phyloP scores from a whole-genome alignment of 2,329 filamentous ascomycete species.

The Simplicillium sp. region DNA sequence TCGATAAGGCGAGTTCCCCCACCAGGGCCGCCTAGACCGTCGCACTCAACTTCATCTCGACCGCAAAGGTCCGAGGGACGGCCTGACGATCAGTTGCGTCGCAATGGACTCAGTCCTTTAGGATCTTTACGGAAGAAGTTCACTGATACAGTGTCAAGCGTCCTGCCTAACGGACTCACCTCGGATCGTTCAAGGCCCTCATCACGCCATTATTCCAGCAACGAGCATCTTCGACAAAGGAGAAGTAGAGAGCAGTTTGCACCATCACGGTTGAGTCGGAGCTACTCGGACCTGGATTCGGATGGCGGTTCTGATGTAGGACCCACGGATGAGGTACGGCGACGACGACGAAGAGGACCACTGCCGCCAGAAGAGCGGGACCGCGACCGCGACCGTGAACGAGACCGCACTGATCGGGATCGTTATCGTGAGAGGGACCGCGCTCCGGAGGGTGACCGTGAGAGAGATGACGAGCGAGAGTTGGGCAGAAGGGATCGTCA shows the following conservation, averaged over 20 bases:
- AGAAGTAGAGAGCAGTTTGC: slow-evolving; percentile 30
- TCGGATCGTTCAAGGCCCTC: slow-evolving; percentile 26
- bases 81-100: slow-evolving; percentile 25
- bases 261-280: slow-evolving; percentile 28
- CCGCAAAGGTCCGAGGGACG: slow-evolving; percentile 23
- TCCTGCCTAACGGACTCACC: slow-evolving; percentile 27
- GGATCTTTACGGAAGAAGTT: slow-evolving; percentile 31
- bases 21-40: slow-evolving; percentile 13
- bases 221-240: slow-evolving; percentile 19
- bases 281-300: slow-evolving; percentile 30
- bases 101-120: slow-evolving; percentile 26
- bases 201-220: slow-evolving; percentile 20
- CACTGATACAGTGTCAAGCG: slow-evolving; percentile 32
- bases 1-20: slow-evolving; percentile 5
- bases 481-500: slow-evolving; percentile 19
- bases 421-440: slow-evolving; percentile 22
- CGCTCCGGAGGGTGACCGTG: slow-evolving; percentile 20
- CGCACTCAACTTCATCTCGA: slow-evolving; percentile 12
- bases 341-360: slow-evolving; percentile 12
- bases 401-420: slow-evolving; percentile 28
- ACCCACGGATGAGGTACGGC: slow-evolving; percentile 20
- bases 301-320: slow-evolving; percentile 24
- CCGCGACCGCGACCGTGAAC: slow-evolving; percentile 25
- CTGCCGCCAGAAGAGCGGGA: slow-evolving; percentile 23
- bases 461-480: slow-evolving; percentile 22